Evolutionary conservation across 306 rosid species (phyloP).

Genomic region (Luffa acutangula): DNA sequence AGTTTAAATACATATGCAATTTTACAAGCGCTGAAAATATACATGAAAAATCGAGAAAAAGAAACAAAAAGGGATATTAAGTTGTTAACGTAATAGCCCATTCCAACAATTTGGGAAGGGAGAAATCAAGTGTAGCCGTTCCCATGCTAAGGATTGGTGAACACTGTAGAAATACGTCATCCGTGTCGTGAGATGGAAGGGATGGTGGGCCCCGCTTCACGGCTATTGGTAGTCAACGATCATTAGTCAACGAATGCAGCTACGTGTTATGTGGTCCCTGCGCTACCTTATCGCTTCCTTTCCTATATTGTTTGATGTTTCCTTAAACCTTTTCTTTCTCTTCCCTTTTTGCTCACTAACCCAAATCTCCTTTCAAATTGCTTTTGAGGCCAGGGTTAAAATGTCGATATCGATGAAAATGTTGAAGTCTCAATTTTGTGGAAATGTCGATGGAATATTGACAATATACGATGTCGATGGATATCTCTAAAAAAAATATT

Average conservation of each 20-base stretch:
- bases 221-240: neutral
- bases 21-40: too few species aligned
- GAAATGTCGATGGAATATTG: too few species aligned
- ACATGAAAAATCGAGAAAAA: too few species aligned
- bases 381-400: too few species aligned
- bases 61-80: too few species aligned
- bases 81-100: neutral
- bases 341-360: neutral
- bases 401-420: too few species aligned
- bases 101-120: neutral
- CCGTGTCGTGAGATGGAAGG: neutral
- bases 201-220: neutral
- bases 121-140: neutral
- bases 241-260: neutral
- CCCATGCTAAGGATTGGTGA: neutral
- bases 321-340: neutral
- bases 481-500: too few species aligned
- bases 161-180: neutral
- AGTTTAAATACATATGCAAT: too few species aligned
- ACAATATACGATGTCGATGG: too few species aligned
- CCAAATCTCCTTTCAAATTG: neutral
- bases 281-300: neutral
- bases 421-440: too few species aligned
- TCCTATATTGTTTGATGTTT: neutral
- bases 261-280: neutral